Base-by-base conservation (phyloP, 768 basidiomycete species). In the Leccinum longicurvipes region DNA sequence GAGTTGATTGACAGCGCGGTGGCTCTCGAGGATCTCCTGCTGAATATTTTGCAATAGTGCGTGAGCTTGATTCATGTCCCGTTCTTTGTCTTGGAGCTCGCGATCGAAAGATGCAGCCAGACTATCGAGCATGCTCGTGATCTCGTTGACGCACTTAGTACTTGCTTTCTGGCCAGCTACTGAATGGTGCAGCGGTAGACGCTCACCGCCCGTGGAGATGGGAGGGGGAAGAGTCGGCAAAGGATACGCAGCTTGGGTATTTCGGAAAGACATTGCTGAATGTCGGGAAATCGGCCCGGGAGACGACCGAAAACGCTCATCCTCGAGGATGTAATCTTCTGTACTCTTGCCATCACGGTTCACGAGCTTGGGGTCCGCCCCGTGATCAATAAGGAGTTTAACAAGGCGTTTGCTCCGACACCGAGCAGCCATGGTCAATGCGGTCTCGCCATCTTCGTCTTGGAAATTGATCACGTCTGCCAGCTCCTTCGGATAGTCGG, bases 381-480 rank as follows among this genome's bases (percentile, higher is more conserved):
- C 94, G 64, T 98, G 90, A 72, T 99, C 95, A 57, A 99, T 88
- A 50, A 99, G 82, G 32, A 96, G 80, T 70, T 95, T 97, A 62
- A 98, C 94, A 5, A 99, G 81, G 14, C 95, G 89, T 72, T 97
- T 95, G 72, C 91, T 94, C 54, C 97, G 78, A 68, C 95, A 98
- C 42, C 97, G 82, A 14, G 97, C 96, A 19, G 97, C 95, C 79
- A 99, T 84, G 4, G 97, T 98, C 58, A 99, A 73, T 11, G 97
- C 93, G 7, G 97, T 98, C 74, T 99, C 97, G 32, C 96, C 96
- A 60, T 99, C 97, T 69, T 98, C 94, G 68, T 98, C 96, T 70
- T 97, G 97, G 70, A 98, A 98, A 68, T 99, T 99, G 73, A 99
- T 93, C 47, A 99, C 93, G 66, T 99, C 97, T 29, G 93, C 92